A percentile compares a stretch with the other conserved stretches of the same genome.
Conservation (phyloP, 805 yeast species). For the Metschnikowia lachancei region DNA sequence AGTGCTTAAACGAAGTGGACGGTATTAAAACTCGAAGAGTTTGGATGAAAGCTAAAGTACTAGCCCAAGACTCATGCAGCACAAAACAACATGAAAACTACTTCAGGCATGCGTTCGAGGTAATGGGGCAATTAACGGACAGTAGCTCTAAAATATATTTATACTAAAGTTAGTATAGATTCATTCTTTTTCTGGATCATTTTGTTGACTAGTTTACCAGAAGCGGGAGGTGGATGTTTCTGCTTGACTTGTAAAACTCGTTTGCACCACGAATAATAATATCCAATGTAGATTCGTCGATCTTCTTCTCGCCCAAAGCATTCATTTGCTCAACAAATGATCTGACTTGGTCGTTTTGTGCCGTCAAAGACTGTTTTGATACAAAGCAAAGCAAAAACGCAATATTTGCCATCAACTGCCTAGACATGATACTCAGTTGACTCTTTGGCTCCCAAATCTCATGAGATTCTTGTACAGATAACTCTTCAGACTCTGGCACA, state of each 20-base stretch:
- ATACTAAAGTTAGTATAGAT: background rate
- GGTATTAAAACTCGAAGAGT: too few relatives aligned
- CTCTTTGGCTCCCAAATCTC: background rate
- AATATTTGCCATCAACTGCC: constrained; percentile 23
- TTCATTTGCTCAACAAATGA: constrained; percentile 1
- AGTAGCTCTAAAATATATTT: constrained; percentile 45
- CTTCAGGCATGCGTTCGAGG: too few relatives aligned
- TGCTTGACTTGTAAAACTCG: constrained; percentile 32
- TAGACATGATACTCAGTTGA: constrained; percentile 4
- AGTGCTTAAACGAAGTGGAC: too few relatives aligned
- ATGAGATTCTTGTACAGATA: background rate
- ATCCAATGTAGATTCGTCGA: constrained; percentile 21
- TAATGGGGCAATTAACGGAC: constrained; percentile 39
- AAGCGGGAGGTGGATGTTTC: constrained; percentile 23
- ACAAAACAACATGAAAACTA: too few relatives aligned
- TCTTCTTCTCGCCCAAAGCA: constrained; percentile 4
- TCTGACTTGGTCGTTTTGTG: background rate
- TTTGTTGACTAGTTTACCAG: constrained; percentile 14
- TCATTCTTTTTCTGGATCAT: background rate
- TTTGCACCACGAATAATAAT: constrained; percentile 22
- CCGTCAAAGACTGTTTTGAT: constrained; percentile 2
- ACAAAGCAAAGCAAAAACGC: constrained; percentile 24
- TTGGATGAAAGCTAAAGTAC: too few relatives aligned
- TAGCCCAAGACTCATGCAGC: too few relatives aligned
- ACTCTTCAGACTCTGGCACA: background rate